Evolutionary conservation across 2,329 filamentous ascomycete genomes (phyloP), one percentile per base, ranked within the genome.

Genomic region (Penicillium psychrosexuale): DNA sequence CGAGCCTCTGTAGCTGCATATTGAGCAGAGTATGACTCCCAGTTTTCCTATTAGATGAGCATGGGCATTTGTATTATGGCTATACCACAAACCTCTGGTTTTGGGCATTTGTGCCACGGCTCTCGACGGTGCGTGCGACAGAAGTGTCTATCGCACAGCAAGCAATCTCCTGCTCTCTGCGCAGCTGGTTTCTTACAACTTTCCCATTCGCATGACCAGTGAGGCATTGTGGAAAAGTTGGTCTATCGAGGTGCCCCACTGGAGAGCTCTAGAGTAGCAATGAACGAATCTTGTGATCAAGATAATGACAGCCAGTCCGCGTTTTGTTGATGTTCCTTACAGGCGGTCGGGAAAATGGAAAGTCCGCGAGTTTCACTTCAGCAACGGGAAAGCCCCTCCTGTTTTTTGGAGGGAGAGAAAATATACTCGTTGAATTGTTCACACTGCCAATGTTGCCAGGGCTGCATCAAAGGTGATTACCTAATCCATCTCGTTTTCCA

Each of bases 11-110:
- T 44, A 24, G 51, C 28, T 37, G 38, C n/a, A 24, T 48, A 48
- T 48, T 53, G 45, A 53, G 44, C 33, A 33, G 19, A 53, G 33
- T 53, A 53, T 22, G 45, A 43, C n/a, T 47, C 51, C 44, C 38
- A 53, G 31, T 48, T 13, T 37, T 38, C 38, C 51, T 53, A 43
- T 8, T 30, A 37, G 33, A 27, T 31, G 8, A n/a, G 17, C 8
- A 28, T 48, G 3, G 31, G 46, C 11, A 39, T 17, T 27, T 6
- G 1, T 38, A 28, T 15, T 12, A 36, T n/a, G 12, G 12, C 34
- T 38, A 27, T 19, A 19, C 44, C 12, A 44, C 33, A 30, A 8
- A 48, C 51, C 37, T 44, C 51, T 36, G 38, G 37, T 17, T 38
- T 37, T 30, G 45, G 51, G 19, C 51, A 53, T 33, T n/a, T 22